Conservation (phyloP, 306 rosid species). For the Fagus crenata region DNA sequence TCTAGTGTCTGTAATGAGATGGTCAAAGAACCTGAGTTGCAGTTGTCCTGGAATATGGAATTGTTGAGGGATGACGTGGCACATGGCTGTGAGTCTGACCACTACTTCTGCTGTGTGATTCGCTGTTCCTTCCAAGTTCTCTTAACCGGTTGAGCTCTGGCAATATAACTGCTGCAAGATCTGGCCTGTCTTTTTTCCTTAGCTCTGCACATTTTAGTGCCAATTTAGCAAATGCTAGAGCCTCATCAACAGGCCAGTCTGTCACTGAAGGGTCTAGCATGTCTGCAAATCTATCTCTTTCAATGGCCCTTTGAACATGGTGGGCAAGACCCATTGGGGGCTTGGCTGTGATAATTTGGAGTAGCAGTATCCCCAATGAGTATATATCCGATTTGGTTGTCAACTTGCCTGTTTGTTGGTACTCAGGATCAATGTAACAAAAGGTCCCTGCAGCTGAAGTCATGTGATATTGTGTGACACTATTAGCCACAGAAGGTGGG, state of each 20-base stretch:
- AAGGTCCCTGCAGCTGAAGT: constrained; percentile 98
- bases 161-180: constrained; percentile 64
- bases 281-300: constrained; percentile 51
- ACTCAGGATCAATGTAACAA: constrained; percentile 98
- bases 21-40: constrained; percentile 38
- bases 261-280: constrained; percentile 65
- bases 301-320: constrained; percentile 72
- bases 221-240: constrained; percentile 63
- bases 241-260: constrained; percentile 88
- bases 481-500: constrained; percentile 71
- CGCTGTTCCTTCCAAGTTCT: constrained; percentile 41
- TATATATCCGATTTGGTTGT: constrained; percentile 85
- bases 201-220: constrained; percentile 75
- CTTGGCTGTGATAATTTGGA: constrained; percentile 87
- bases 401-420: constrained; percentile 79
- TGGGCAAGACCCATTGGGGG: constrained; percentile 89
- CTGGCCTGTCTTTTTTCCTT: constrained; percentile 87
- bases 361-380: constrained; percentile 76
- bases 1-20: constrained; percentile 10
- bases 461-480: constrained; percentile 79
- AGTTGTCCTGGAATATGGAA: constrained; percentile 18
- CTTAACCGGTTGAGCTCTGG: constrained; percentile 81
- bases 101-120: constrained; percentile 4
- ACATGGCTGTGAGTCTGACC: constrained; percentile 1
- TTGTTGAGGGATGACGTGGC: constrained; percentile 32